phyloP scores from a whole-genome alignment of 805 yeast species.

The Helenozyma rhizophorensis region DNA sequence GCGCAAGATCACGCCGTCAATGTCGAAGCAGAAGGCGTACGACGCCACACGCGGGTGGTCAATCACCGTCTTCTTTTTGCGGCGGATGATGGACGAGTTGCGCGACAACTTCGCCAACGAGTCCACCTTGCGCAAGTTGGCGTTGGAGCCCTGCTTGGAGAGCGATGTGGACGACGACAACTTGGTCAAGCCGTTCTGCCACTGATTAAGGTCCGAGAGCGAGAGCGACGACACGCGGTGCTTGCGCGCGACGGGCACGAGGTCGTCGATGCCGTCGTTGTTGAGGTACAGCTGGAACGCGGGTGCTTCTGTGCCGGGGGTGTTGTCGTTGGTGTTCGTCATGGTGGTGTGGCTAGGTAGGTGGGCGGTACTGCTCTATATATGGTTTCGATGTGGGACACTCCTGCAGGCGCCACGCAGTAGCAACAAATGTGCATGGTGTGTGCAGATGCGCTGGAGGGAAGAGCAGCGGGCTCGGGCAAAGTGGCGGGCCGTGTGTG shows the following conservation, averaged over 20 bases:
- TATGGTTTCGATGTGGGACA: too few relatives aligned
- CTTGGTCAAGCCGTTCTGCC: slow-evolving; percentile 48
- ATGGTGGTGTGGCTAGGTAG: too few relatives aligned
- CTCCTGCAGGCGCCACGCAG: too few relatives aligned
- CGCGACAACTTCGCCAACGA: slow-evolving; percentile 43
- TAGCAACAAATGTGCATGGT: too few relatives aligned
- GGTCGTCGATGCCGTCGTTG: slow-evolving; percentile 67
- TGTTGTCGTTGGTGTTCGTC: too few relatives aligned
- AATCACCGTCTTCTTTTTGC: slow-evolving; percentile 48
- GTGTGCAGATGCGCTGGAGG: too few relatives aligned
- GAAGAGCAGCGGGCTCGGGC: too few relatives aligned
- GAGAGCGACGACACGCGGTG: slow-evolving; percentile 65
- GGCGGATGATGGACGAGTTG: slow-evolving; percentile 41
- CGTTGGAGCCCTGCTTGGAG: slow-evolving; percentile 28
- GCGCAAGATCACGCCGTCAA: slow-evolving; percentile 83
- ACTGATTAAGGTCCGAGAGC: slow-evolving; percentile 59
- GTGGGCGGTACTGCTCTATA: too few relatives aligned
- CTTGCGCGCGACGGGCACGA: slow-evolving; percentile 58
- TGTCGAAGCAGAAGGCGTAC: slow-evolving; percentile 88
- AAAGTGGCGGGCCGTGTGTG: too few relatives aligned
- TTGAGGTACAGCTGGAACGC: slow-evolving; percentile 54
- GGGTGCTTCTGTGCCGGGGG: slow-evolving; percentile 8
- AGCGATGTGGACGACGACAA: slow-evolving; percentile 34
- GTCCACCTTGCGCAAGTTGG: slow-evolving; percentile 40
- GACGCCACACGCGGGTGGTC: slow-evolving; percentile 74